Evolutionary conservation across 2,329 filamentous ascomycete genomes (phyloP).

Genomic region (Penicillium sumatraense): DNA sequence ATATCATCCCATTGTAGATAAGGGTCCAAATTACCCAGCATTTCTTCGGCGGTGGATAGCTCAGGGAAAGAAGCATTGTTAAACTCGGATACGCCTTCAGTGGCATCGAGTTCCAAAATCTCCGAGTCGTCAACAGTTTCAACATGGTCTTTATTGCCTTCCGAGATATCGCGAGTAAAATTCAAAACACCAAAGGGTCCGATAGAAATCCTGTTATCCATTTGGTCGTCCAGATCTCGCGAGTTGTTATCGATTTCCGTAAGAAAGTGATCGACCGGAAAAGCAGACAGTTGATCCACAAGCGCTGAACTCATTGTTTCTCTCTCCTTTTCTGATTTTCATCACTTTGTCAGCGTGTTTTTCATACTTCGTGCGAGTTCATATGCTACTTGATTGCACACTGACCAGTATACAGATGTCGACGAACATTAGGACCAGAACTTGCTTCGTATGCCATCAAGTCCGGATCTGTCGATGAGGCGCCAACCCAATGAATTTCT

Average conservation of each 20-base stretch:
- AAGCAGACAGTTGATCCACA: not conserved
- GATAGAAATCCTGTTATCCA: not conserved
- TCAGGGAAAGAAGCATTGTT: not conserved
- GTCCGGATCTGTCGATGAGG: not conserved
- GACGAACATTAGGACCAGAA: not conserved
- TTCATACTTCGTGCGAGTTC: not conserved
- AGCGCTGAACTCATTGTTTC: not conserved
- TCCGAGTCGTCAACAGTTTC: not conserved
- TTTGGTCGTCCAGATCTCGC: not conserved
- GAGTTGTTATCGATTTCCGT: not conserved
- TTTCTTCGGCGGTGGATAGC: not conserved
- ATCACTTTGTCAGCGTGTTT: not conserved
- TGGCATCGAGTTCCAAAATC: not conserved
- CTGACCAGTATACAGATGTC: not conserved
- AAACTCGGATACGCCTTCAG: not conserved
- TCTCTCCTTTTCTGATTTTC: not conserved
- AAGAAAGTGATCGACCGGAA: not conserved
- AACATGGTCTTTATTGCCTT: not conserved
- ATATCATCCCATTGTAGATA: conserved; percentile 26
- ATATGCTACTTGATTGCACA: not conserved
- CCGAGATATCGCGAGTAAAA: not conserved
- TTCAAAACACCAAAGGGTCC: not conserved
- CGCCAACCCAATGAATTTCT: conserved; percentile 1
- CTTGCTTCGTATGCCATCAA: not conserved
- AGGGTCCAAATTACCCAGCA: conserved; percentile 4